Conservation (phyloP, 192 early-diverging fungal species). For the Radiomyces spectabilis region DNA sequence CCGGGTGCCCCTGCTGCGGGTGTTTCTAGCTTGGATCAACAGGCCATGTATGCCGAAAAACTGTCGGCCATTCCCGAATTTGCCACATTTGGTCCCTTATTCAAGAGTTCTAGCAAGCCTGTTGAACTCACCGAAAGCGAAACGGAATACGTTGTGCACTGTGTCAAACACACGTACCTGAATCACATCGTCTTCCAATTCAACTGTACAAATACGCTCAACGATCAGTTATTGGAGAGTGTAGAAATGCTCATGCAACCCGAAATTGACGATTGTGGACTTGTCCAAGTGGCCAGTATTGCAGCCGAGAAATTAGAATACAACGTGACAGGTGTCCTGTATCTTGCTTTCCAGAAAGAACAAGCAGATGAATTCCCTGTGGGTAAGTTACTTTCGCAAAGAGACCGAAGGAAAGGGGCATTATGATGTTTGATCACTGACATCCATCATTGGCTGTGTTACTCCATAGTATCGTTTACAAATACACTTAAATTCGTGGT, state of each 20-base stretch:
- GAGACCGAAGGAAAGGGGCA: neutral
- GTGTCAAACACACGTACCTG: conserved; percentile 90
- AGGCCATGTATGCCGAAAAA: conserved; percentile 66
- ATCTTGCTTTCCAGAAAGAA: conserved; percentile 77
- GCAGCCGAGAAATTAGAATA: conserved; percentile 69
- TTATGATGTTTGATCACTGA: too few species aligned
- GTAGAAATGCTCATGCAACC: conserved; percentile 76
- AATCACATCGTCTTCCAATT: conserved; percentile 95
- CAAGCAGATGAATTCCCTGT: conserved; percentile 49
- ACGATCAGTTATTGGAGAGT: conserved; percentile 89
- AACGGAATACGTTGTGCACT: conserved; percentile 90
- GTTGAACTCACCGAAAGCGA: conserved; percentile 86
- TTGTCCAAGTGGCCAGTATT: conserved; percentile 63
- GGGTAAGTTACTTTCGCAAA: conserved; percentile 30
- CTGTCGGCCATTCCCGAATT: conserved; percentile 81
- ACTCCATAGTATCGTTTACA: conserved; percentile 59
- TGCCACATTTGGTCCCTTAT: conserved; percentile 73
- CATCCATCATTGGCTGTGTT: conserved; percentile 2
- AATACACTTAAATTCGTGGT: conserved; percentile 85
- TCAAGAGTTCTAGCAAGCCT: conserved; percentile 75
- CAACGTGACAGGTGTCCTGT: conserved; percentile 69
- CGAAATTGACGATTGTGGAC: conserved; percentile 48
- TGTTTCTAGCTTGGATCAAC: conserved; percentile 46
- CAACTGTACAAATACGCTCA: conserved; percentile 89
- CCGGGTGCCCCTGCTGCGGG: conserved; percentile 13